These are phyloP conservation scores for Rosa persica DNA, from an alignment of 306 rosid species.

Conservation along the genomic window DNA sequence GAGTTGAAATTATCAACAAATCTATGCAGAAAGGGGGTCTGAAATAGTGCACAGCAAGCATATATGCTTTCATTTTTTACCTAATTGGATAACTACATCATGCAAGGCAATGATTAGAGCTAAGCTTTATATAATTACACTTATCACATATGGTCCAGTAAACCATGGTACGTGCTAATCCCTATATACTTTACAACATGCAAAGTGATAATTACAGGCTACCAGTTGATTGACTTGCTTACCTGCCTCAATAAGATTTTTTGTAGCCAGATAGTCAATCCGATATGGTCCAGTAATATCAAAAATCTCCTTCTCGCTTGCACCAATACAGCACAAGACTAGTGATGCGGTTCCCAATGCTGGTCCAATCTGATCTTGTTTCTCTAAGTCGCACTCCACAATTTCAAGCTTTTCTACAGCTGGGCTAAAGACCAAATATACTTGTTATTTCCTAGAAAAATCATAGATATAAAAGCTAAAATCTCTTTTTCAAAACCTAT, in stretches of 20 bases:
- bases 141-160: neutral
- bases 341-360: conserved; percentile 80
- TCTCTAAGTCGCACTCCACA: conserved; percentile 97
- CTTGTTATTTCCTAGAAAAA: conserved; percentile 60
- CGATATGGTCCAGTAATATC: conserved; percentile 93
- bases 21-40: conserved; percentile 1
- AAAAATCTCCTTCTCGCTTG: conserved; percentile 91
- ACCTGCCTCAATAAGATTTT: conserved; percentile 83
- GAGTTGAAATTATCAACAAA: neutral
- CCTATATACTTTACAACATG: neutral
- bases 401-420: conserved; percentile 99
- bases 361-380: conserved; percentile 48
- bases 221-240: conserved; percentile 18
- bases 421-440: conserved; percentile 93
- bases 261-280: conserved; percentile 84
- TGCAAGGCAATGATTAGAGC: neutral
- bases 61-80: neutral
- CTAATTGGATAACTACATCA: neutral
- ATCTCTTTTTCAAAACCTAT: neutral
- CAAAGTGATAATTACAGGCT: neutral
- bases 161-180: neutral
- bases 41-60: neutral
- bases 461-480: conserved; percentile 20
- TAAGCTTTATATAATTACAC: neutral
- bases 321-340: conserved; percentile 91